A percentile compares a stretch with the other conserved stretches of the same genome.
Evolutionary conservation across 495 filamentous ascomycete species (phyloP).

Genomic region (Penicillium pulvis): DNA sequence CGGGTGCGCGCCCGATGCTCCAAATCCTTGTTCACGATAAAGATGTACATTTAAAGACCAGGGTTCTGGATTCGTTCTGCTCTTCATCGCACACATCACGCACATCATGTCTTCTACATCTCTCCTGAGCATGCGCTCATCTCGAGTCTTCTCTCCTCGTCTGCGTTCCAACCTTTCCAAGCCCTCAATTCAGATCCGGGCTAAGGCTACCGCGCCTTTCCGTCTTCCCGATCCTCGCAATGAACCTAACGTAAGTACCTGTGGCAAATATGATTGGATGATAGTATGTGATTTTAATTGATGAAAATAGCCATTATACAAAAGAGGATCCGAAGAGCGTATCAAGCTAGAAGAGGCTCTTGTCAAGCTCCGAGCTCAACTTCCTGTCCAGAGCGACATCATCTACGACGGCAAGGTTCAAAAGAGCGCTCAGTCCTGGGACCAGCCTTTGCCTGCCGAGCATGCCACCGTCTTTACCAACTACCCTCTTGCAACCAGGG

Average conservation of each 20-base stretch:
- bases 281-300: too few relatives aligned
- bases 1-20: conserved; percentile 3
- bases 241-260: conserved; percentile 37
- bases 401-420: conserved; percentile 62
- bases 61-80: not conserved
- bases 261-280: not conserved
- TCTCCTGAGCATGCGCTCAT: conserved; percentile 24
- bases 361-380: conserved; percentile 48
- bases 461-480: conserved; percentile 70
- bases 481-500: conserved; percentile 71
- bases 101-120: conserved; percentile 25
- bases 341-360: conserved; percentile 66
- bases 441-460: conserved; percentile 73
- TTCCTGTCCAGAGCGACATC: conserved; percentile 45
- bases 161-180: conserved; percentile 15
- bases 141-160: conserved; percentile 18
- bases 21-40: not conserved
- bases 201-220: conserved; percentile 36
- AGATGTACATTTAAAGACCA: conserved; percentile 4
- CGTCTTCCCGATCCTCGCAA: conserved; percentile 39
- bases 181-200: conserved; percentile 24
- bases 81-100: conserved; percentile 12
- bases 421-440: conserved; percentile 25
- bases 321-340: conserved; percentile 70
- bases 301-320: conserved; percentile 65